phyloP scores from a whole-genome alignment of 208 protist species.

The Strigomonas galati region DNA sequence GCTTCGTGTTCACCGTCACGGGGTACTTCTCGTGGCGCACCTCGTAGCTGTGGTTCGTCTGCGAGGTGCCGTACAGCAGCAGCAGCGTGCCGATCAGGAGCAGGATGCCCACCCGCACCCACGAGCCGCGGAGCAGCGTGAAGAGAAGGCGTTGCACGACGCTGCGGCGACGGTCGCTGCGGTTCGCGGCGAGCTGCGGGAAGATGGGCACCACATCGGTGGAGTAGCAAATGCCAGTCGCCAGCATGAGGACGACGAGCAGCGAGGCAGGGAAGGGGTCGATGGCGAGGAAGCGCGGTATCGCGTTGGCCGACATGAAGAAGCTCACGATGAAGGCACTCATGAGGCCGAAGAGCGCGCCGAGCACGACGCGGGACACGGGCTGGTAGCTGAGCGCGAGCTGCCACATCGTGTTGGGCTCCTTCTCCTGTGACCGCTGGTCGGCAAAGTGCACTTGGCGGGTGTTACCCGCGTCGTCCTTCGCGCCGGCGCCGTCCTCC shows the following conservation, averaged over 20 bases:
- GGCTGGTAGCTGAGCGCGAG: slow-evolving; percentile 44
- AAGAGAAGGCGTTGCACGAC: slow-evolving; percentile 19
- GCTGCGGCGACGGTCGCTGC: background rate
- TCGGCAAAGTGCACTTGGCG: background rate
- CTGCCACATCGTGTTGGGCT: slow-evolving; percentile 33
- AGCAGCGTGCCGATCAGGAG: slow-evolving; percentile 30
- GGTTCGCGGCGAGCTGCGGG: slow-evolving; percentile 21
- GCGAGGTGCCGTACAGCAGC: slow-evolving; percentile 63
- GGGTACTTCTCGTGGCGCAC: slow-evolving; percentile 43
- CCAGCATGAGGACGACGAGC: slow-evolving; percentile 40
- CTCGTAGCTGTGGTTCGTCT: slow-evolving; percentile 72
- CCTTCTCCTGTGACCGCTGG: slow-evolving; percentile 6
- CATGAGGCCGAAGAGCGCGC: slow-evolving; percentile 42
- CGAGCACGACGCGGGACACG: slow-evolving; percentile 29
- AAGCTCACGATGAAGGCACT: slow-evolving; percentile 42
- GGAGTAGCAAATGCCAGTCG: slow-evolving; percentile 49
- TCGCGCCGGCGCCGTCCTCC: background rate
- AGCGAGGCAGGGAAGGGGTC: slow-evolving; percentile 62
- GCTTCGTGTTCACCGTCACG: slow-evolving; percentile 30
- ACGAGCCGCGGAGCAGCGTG: slow-evolving; percentile 23
- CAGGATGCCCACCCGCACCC: slow-evolving; percentile 30
- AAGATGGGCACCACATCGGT: slow-evolving; percentile 42
- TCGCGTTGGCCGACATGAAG: slow-evolving; percentile 61
- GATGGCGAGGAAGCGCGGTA: slow-evolving; percentile 67
- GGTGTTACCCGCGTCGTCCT: background rate